A percentile compares a stretch with the other conserved stretches of the same genome.
Conservation (phyloP, 2,329 filamentous ascomycete species). For the Fusarium odoratissimum region DNA sequence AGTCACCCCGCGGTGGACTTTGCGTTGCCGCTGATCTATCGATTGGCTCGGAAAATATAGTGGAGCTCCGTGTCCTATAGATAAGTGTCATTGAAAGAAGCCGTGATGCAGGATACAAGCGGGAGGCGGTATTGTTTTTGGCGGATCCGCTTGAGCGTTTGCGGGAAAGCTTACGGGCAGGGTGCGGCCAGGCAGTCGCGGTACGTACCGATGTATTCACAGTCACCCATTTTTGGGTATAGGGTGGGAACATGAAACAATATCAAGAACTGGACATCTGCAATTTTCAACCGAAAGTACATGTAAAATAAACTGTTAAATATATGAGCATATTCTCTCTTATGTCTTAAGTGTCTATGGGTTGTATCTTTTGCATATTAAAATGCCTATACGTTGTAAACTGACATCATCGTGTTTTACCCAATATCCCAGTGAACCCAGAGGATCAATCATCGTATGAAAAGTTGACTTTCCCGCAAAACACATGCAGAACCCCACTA, state of each 20-base stretch:
- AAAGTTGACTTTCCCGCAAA: not conserved
- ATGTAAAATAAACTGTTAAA: not conserved
- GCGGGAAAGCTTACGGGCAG: not conserved
- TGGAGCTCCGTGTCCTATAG: slow-evolving; percentile 8
- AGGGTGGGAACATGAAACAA: slow-evolving; percentile 12
- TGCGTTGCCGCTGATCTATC: not conserved
- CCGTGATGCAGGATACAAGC: slow-evolving; percentile 6
- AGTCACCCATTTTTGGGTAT: slow-evolving; percentile 1
- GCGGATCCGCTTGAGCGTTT: not conserved
- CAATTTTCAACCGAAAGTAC: not conserved
- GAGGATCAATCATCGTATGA: accelerated
- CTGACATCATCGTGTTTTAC: not conserved
- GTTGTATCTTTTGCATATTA: not conserved
- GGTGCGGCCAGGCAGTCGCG: not conserved
- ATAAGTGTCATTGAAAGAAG: slow-evolving; percentile 29
- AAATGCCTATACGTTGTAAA: not conserved
- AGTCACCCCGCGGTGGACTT: slow-evolving; percentile 33
- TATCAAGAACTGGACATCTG: not conserved
- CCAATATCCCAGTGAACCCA: not conserved
- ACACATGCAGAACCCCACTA: not conserved
- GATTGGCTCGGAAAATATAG: slow-evolving; percentile 20
- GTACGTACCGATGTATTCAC: not conserved
- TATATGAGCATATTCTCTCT: not conserved
- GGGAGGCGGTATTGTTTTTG: slow-evolving; percentile 5
- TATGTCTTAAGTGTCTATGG: not conserved